Conservation (phyloP, 2,329 filamentous ascomycete species). For the Aplosporella prunicola region DNA sequence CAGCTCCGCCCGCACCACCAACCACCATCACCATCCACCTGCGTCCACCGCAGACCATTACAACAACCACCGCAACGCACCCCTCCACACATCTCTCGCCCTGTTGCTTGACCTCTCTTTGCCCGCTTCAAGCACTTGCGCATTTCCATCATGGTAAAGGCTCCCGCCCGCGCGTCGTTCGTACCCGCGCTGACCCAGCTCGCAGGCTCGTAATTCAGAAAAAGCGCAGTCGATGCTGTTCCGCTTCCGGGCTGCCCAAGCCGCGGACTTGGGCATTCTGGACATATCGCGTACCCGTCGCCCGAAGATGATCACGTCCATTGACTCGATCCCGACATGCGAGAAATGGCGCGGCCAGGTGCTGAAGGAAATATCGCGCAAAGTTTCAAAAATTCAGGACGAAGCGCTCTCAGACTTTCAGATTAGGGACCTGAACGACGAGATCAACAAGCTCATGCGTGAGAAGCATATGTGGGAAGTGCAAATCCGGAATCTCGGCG, state of each 20-base stretch:
- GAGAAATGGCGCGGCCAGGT: slow-evolving; percentile 99
- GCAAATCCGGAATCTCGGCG: slow-evolving; percentile 90
- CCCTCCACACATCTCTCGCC: too few species aligned
- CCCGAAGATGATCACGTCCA: slow-evolving; percentile 81
- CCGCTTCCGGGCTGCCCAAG: slow-evolving; percentile 96
- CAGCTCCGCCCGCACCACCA: too few species aligned
- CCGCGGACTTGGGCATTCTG: slow-evolving; percentile 90
- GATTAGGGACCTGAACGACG: slow-evolving; percentile 95
- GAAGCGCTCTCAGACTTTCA: slow-evolving; percentile 87
- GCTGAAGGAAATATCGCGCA: slow-evolving; percentile 92
- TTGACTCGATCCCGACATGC: slow-evolving; percentile 74
- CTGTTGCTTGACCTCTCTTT: too few species aligned
- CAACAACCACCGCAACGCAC: too few species aligned
- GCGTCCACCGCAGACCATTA: too few species aligned
- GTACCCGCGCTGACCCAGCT: slow-evolving; percentile 17
- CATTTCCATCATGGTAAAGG: not conserved
- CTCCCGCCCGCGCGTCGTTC: slow-evolving; percentile 2
- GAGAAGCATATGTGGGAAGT: slow-evolving; percentile 99
- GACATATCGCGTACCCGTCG: slow-evolving; percentile 83
- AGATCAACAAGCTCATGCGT: slow-evolving; percentile 98
- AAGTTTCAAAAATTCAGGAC: slow-evolving; percentile 94
- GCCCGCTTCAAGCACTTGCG: too few species aligned
- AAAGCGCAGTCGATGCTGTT: slow-evolving; percentile 99
- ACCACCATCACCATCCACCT: too few species aligned
- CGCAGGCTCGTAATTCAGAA: slow-evolving; percentile 86